Base-by-base conservation (phyloP, 192 early-diverging fungal genomes). In the Irineochytrium annulatum region DNA sequence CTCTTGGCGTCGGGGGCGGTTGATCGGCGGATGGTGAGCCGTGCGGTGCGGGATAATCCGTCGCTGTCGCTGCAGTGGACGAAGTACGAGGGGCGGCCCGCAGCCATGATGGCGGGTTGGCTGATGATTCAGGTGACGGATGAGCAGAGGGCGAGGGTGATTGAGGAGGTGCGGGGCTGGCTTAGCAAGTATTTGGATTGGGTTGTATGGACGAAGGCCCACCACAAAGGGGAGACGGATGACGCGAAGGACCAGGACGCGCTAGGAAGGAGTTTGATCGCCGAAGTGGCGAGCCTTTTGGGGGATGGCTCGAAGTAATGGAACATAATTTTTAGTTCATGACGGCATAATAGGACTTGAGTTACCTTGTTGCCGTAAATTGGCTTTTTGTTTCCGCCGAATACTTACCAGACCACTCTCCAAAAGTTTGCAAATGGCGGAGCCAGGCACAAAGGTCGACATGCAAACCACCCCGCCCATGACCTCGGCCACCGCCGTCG, bases 151-250 rank as follows among this genome's bases (percentile, higher is more conserved):
- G 65, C 62, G n/a, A 29, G 44, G 19, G 59, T 74, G 30, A 44
- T 74, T 28, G 49, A 44, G 6, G 59, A 71, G 45, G 5, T 74
- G 22, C 34, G 69, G 16, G 34, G 4, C 19, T 71, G 66, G 71
- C 34, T 74, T 35, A 34, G 51, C 3, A n/a, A 27, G 46, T 77
- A 77, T 48, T 33, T 77, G 49, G 58, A 71, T 39, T 77, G 71
- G 71, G 63, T 59, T 54, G 53, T 74, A 24, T 69, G 65, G 70
- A 27, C 20, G 27, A 35, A 32, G 31, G 19, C 43, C 16, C 46
- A 49, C 20, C 8, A 30, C 19, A 56, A 58, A 11, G 51, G 39
- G 45, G 51, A 53, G 46, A 3, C 3, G 20, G 61, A 63, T 49
- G 32, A 16, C 6, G 30, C 17, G 2, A 5, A 37, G 31, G 33